Evolutionary conservation across 805 yeast species (phyloP).

Genomic region (Torulaspora maleeae): DNA sequence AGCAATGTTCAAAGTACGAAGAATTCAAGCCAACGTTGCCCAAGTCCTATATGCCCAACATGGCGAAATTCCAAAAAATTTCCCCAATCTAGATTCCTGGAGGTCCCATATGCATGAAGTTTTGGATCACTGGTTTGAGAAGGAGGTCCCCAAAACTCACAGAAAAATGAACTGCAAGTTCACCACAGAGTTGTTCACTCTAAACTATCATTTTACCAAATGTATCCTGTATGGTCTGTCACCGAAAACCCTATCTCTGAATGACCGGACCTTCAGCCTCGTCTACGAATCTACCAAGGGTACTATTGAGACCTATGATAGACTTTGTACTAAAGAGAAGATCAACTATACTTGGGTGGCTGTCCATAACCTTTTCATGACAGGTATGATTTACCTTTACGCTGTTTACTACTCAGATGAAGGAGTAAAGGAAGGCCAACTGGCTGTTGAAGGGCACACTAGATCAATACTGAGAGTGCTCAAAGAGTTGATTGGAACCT

Average conservation of each 20-base stretch:
- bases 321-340: constrained; percentile 49
- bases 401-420: constrained; percentile 66
- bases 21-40: constrained; percentile 73
- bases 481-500: constrained; percentile 56
- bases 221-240: constrained; percentile 71
- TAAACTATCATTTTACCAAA: constrained; percentile 74
- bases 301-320: constrained; percentile 58
- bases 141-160: constrained; percentile 49
- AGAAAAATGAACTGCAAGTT: constrained; percentile 69
- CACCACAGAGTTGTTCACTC: constrained; percentile 59
- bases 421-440: constrained; percentile 43
- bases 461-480: constrained; percentile 53
- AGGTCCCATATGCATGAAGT: constrained; percentile 45
- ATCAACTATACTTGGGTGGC: constrained; percentile 92
- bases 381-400: constrained; percentile 79
- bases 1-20: constrained; percentile 63
- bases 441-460: constrained; percentile 48
- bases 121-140: constrained; percentile 59
- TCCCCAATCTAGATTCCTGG: constrained; percentile 56
- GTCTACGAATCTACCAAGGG: constrained; percentile 63
- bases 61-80: constrained; percentile 65
- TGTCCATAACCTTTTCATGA: constrained; percentile 82
- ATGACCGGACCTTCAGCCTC: constrained; percentile 48
- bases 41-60: constrained; percentile 61
- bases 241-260: constrained; percentile 58